Percentiles rank a stretch among this genome's conserved stretches.
Evolutionary conservation across 75 land plant species (phyloP).

Genomic region (Pinus tabuliformis): DNA sequence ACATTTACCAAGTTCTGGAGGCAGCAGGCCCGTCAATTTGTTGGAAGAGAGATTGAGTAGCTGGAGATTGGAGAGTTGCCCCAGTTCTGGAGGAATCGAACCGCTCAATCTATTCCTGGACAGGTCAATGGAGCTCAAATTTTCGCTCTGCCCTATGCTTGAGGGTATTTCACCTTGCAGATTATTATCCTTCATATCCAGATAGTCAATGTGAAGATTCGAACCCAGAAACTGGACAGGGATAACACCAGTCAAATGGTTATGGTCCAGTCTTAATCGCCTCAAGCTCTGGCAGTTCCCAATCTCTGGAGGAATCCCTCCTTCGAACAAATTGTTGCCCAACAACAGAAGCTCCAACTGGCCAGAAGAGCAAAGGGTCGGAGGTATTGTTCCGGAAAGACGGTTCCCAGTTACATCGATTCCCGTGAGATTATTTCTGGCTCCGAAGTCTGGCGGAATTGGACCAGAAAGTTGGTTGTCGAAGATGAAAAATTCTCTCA

Average conservation of each 20-base stretch:
- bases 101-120: constrained; percentile 60
- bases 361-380: constrained; percentile 32
- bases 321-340: constrained; percentile 37
- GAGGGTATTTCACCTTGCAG: constrained; percentile 54
- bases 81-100: constrained; percentile 41
- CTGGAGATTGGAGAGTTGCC: constrained; percentile 32
- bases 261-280: constrained; percentile 33
- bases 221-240: constrained; percentile 23
- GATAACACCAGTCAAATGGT: constrained; percentile 46
- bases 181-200: constrained; percentile 46
- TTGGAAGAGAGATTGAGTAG: constrained; percentile 50
- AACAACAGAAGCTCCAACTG: constrained; percentile 24
- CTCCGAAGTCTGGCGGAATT: constrained; percentile 54
- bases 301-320: constrained; percentile 40
- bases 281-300: constrained; percentile 35
- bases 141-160: constrained; percentile 37
- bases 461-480: constrained; percentile 60
- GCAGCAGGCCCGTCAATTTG: constrained; percentile 47
- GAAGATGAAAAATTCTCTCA: constrained; percentile 34
- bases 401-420: constrained; percentile 57
- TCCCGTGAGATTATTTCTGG: constrained; percentile 35
- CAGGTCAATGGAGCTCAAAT: constrained; percentile 42
- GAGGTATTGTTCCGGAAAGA: constrained; percentile 59
- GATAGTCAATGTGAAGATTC: constrained; percentile 2
- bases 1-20: constrained; percentile 45